Conservation (phyloP, 768 basidiomycete species). For the Agaricus bisporus region DNA sequence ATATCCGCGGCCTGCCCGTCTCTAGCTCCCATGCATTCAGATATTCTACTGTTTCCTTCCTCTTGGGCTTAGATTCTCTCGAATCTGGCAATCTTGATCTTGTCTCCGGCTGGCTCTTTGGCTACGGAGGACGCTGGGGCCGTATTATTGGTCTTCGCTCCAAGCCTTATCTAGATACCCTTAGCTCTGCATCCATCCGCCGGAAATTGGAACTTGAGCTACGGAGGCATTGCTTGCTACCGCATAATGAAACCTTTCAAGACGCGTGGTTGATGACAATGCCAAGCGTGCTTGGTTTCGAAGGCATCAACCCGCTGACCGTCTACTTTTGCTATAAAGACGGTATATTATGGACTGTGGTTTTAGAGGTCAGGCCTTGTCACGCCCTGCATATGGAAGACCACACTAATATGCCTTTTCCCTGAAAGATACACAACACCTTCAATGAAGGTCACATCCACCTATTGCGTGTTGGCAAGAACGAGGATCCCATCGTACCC, state of each 20-base stretch:
- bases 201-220: slow-evolving; percentile 36
- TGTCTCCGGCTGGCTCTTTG: slow-evolving; percentile 43
- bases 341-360: slow-evolving; percentile 30
- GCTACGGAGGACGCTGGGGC: slow-evolving; percentile 40
- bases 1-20: slow-evolving; percentile 44
- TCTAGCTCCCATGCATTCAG: slow-evolving; percentile 46
- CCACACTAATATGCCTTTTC: not conserved
- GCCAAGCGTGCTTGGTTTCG: slow-evolving; percentile 59
- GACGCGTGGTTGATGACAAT: slow-evolving; percentile 73
- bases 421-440: slow-evolving; percentile 57
- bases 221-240: slow-evolving; percentile 5
- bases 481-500: slow-evolving; percentile 34
- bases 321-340: slow-evolving; percentile 59
- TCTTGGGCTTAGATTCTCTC: slow-evolving; percentile 50
- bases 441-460: slow-evolving; percentile 67
- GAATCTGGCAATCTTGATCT: slow-evolving; percentile 43
- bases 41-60: slow-evolving; percentile 53
- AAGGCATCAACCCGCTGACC: slow-evolving; percentile 68
- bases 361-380: slow-evolving; percentile 41
- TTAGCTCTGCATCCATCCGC: slow-evolving; percentile 24
- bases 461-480: slow-evolving; percentile 38
- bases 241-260: slow-evolving; percentile 21
- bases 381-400: not conserved
- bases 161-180: slow-evolving; percentile 34
- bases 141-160: slow-evolving; percentile 43